Evolutionary conservation across 306 rosid species (phyloP), one percentile per base, ranked within the genome.

Genomic region (Dryas drummondii): DNA sequence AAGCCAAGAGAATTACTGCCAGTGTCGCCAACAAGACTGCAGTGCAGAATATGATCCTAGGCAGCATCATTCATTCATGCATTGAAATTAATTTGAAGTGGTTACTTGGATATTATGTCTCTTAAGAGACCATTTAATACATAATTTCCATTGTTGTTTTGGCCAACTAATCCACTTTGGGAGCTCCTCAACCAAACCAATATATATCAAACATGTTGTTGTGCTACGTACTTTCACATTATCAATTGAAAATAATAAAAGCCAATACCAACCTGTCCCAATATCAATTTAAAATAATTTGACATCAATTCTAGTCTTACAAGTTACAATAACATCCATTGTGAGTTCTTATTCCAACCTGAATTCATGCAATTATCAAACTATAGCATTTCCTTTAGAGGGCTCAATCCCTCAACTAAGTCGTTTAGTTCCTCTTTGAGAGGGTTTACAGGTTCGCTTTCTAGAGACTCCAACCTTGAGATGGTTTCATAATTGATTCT

Each of bases 1-100:
- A 66, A 44, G 98, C 93, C 70, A 94, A 70, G 22, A 91, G 83
- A 76, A 90, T 57, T 16, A 94, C 97, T 49, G 80, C 85, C 70
- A 91, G 32, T 19, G 78, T 68, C 53, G 98, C 94, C 52, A 90
- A 65, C 48, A 75, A 70, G 40, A 91, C 88, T 7, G 96, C 88
- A 4, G 61, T 53, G 77, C 85, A 91, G 62, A 91, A 88, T 75
- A 88, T 79, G 61, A 86, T 79, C 78, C 85, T 80, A 6, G 90
- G 46, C 77, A 78, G 65, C 93, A 88, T 87, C 51, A 47, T 82
- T 78, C 66, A 42, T 58, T 49, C 56, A 48, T 65, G 47, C 59
- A 42, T 47, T 66, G 45, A 22, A 41, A 9, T 32, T 32, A 73
- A 19, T 69, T 57, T 70, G 66, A 32, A 32, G 37, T 42, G 41